A percentile compares a stretch with the other conserved stretches of the same genome.
Conservation (phyloP, 441 rosid genomes). For the Kokia cookei region DNA sequence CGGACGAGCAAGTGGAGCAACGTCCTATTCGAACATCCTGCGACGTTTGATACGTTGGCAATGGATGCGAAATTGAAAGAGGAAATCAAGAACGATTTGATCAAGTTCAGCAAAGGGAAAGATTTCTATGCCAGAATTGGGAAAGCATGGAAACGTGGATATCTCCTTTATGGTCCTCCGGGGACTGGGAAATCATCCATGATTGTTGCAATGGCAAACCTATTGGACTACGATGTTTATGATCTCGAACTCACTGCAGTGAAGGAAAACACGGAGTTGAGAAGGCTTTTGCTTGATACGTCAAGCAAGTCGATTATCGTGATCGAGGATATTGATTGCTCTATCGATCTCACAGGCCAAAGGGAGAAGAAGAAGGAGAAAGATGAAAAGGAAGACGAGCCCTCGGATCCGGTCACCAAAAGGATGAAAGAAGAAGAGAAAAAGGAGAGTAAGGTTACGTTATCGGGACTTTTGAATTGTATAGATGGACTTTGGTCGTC, state of each 20-base stretch:
- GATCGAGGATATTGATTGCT: conserved; percentile 10
- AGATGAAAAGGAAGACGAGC: neutral
- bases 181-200: conserved; percentile 19
- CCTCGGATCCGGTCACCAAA: neutral
- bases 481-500: conserved; percentile 12
- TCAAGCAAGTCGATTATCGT: neutral
- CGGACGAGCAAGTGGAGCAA: neutral
- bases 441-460: neutral
- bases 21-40: conserved; percentile 30
- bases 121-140: conserved; percentile 17
- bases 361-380: neutral
- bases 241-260: conserved; percentile 1
- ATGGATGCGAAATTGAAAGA: conserved; percentile 25
- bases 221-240: conserved; percentile 3
- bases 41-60: conserved; percentile 26
- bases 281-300: neutral
- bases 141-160: conserved; percentile 21
- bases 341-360: conserved; percentile 2
- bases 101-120: conserved; percentile 19
- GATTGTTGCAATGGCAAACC: conserved; percentile 9
- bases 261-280: neutral
- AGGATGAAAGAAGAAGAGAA: neutral
- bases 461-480: conserved; percentile 5
- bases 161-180: conserved; percentile 21
- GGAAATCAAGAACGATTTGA: conserved; percentile 25